These are phyloP conservation scores for Rosa persica DNA, from an alignment of 306 rosid species.

Conservation along the genomic window DNA sequence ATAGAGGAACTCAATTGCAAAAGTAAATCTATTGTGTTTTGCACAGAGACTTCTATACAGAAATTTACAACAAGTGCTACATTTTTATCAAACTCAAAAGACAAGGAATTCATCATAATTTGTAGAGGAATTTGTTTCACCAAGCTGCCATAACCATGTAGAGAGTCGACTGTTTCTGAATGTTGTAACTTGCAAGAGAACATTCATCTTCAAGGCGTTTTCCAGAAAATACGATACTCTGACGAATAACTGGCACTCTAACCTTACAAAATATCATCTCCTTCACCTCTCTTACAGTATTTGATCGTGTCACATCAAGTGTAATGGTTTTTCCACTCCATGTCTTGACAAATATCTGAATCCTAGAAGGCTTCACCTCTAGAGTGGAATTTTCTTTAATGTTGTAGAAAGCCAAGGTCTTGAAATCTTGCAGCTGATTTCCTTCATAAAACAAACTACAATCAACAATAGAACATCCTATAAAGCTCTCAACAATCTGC, in stretches of 20 bases:
- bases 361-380: conserved; percentile 2
- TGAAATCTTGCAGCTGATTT: conserved; percentile 16
- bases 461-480: conserved; percentile 15
- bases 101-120: neutral
- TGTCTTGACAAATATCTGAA: conserved; percentile 23
- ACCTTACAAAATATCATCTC: conserved; percentile 5
- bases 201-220: conserved; percentile 13
- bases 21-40: neutral
- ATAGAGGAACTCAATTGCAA: neutral
- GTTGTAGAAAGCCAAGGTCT: conserved; percentile 14
- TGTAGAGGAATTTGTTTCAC: neutral
- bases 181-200: conserved; percentile 14
- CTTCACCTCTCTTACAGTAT: conserved; percentile 15
- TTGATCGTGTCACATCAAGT: conserved; percentile 5
- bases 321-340: conserved; percentile 25
- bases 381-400: conserved; percentile 22
- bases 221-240: conserved; percentile 16
- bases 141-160: conserved; percentile 17
- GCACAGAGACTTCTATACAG: neutral
- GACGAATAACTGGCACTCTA: conserved; percentile 3
- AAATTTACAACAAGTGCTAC: neutral
- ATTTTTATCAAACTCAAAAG: neutral
- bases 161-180: conserved; percentile 35
- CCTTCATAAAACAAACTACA: conserved; percentile 7
- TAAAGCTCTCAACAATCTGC: conserved; percentile 14